These are phyloP conservation scores for Hansenula lynferdii DNA, from an alignment of 1,139 yeast genomes.

Conservation along the genomic window DNA sequence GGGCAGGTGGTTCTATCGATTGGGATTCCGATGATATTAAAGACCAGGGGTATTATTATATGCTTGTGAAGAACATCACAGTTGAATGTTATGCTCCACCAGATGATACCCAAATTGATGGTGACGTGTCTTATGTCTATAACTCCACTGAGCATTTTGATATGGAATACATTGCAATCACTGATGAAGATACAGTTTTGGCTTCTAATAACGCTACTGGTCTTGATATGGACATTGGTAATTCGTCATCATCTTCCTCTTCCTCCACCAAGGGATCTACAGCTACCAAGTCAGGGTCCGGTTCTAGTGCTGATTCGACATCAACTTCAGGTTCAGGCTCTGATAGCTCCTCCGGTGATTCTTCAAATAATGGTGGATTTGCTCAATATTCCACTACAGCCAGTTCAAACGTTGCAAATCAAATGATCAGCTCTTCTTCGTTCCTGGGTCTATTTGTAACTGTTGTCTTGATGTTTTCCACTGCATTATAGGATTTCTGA, in stretches of 20 bases:
- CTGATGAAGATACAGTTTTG: slow-evolving; percentile 56
- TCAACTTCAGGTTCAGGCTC: not conserved
- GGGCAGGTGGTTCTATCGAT: slow-evolving; percentile 92
- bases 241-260: slow-evolving; percentile 11
- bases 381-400: slow-evolving; percentile 11
- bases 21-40: slow-evolving; percentile 76
- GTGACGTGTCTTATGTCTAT: slow-evolving; percentile 55
- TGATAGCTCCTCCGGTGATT: slow-evolving; percentile 3
- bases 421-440: no score
- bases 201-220: slow-evolving; percentile 63
- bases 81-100: slow-evolving; percentile 74
- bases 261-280: slow-evolving; percentile 4
- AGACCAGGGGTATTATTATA: slow-evolving; percentile 74
- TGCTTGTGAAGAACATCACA: slow-evolving; percentile 52
- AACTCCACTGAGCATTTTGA: slow-evolving; percentile 41
- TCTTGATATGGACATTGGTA: slow-evolving; percentile 43
- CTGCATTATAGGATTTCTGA: not conserved
- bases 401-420: not conserved
- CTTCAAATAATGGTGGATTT: slow-evolving; percentile 16
- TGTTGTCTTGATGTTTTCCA: not conserved
- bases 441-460: no score
- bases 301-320: not conserved
- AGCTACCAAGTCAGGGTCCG: no score
- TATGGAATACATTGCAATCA: slow-evolving; percentile 45
- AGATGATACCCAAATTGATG: slow-evolving; percentile 36